Conservation (phyloP, 1,284 basidiomycete species). For the Ceratobasidium sp. region DNA sequence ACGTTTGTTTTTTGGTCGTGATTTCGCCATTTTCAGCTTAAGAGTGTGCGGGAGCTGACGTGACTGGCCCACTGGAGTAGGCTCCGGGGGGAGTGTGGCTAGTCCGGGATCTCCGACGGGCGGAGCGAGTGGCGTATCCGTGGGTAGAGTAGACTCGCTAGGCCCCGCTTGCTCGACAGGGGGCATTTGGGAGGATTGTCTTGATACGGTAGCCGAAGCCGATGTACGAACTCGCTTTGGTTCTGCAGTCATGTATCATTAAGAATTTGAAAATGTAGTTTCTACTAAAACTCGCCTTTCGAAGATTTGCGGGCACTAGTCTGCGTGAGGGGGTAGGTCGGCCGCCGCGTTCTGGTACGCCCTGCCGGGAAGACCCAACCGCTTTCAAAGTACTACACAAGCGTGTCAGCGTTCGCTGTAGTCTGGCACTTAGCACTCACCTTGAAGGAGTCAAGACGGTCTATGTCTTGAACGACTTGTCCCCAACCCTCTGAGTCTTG, state of each 20-base stretch:
- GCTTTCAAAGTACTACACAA: slow-evolving; percentile 9
- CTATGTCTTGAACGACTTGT: slow-evolving; percentile 22
- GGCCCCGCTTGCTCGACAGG: slow-evolving; percentile 54
- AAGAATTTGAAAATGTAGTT: not conserved
- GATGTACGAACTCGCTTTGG: slow-evolving; percentile 26
- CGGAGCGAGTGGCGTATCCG: not conserved
- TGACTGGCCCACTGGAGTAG: slow-evolving; percentile 10
- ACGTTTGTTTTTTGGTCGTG: not conserved
- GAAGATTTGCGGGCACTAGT: slow-evolving; percentile 12
- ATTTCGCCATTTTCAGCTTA: not conserved
- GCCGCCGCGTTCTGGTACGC: not conserved
- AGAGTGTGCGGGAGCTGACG: not conserved
- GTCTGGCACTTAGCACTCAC: slow-evolving; percentile 26
- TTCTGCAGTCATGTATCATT: not conserved
- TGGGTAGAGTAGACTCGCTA: slow-evolving; percentile 18
- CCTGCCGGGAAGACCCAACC: slow-evolving; percentile 30
- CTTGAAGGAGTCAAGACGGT: slow-evolving; percentile 24
- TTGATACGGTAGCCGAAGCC: slow-evolving; percentile 2
- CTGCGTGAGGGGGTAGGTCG: slow-evolving; percentile 7
- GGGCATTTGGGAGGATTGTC: slow-evolving; percentile 15
- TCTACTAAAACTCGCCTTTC: slow-evolving; percentile 6
- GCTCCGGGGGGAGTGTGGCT: not conserved
- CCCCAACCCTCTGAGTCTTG: slow-evolving; percentile 63
- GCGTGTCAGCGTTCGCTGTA: not conserved
- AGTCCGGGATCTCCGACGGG: slow-evolving; percentile 4